Percentiles rank a stretch among this genome's conserved stretches.
Evolutionary conservation across 176 grass and related monocot species (phyloP).

Genomic region (Pontederia crassipes): DNA sequence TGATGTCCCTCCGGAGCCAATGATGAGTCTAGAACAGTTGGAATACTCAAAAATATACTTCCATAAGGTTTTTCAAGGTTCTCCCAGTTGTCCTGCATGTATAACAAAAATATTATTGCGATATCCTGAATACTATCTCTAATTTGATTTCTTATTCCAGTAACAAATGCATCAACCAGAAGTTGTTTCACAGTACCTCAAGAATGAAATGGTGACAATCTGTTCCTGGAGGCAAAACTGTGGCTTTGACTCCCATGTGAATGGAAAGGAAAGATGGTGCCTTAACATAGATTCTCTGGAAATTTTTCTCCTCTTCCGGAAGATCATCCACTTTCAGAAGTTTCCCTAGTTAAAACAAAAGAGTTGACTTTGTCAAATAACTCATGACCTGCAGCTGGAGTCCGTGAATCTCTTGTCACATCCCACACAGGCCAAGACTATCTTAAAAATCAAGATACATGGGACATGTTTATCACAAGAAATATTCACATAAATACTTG

Average conservation of each 20-base stretch:
- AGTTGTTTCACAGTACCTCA: constrained; percentile 39
- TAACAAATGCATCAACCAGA: neutral
- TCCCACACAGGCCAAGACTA: no score
- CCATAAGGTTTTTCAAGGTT: constrained; percentile 84
- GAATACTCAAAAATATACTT: constrained; percentile 97
- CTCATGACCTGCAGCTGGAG: no score
- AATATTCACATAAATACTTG: no score
- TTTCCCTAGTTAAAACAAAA: constrained; percentile 37
- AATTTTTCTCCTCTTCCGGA: constrained; percentile 93
- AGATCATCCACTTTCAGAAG: constrained; percentile 75
- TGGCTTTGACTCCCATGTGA: constrained; percentile 88
- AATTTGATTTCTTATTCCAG: no score
- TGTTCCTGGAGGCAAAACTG: constrained; percentile 68
- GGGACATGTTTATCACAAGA: no score
- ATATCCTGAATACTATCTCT: neutral
- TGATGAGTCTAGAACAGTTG: constrained; percentile 88
- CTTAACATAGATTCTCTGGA: constrained; percentile 82
- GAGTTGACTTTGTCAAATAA: no score
- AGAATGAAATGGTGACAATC: constrained; percentile 96
- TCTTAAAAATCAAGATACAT: no score
- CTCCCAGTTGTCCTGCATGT: constrained; percentile 69
- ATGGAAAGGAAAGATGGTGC: constrained; percentile 94
- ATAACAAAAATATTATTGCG: constrained; percentile 3
- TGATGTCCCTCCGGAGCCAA: constrained; percentile 86
- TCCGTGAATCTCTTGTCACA: no score